Evolutionary conservation across 2,329 filamentous ascomycete species (phyloP), one percentile per base, ranked within the genome.

Genomic region (Cryphonectria parasitica): DNA sequence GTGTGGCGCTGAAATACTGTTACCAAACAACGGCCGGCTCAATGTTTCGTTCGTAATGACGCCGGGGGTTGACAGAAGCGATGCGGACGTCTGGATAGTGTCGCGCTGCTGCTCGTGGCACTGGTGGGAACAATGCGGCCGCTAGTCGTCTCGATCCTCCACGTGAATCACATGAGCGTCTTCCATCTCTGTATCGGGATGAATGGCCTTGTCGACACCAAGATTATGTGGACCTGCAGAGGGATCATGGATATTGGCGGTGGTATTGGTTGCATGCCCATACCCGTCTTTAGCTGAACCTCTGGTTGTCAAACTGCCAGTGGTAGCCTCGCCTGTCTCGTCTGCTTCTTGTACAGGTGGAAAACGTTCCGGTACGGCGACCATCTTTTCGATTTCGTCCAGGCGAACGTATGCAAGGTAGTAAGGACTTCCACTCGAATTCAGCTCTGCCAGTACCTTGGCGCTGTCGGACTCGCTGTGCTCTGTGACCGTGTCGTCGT

Each of bases 401-500:
- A 76, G 76, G 11, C 75, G 75, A 34, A 81, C 79, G 54, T 81
- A 81, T 1, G 79, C 78, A 31, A 81, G 72, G 62, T 80, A 81
- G 73, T 81, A 81, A 1, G 94, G 93, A 64, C 94, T 95, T 5
- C 93, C 92, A 80, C 82, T 90, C 15, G 83, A 87, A 72, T 88
- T 89, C 64, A 92, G 85, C 72, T 88, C 85, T 34, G 88, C 84
- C 74, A 96, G 90, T 56, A 97, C 92, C 65, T 91, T 88, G 22
- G 85, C 84, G 10, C 87, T 84, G 75, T 92, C 87, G 13, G 19
- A 19, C 22, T 45, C 61, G 36, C 89, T 87, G 71, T 87, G 84
- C 73, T 92, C 89, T 2, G 88, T 90, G 34, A 99, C 94, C 22
- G 86, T 87, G 68, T 91, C 91, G 77, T 99, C 96, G 78, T 99